These are phyloP conservation scores for Aaosphaeria arxii DNA, from an alignment of 2,329 filamentous ascomycete species.

Conservation along the genomic window DNA sequence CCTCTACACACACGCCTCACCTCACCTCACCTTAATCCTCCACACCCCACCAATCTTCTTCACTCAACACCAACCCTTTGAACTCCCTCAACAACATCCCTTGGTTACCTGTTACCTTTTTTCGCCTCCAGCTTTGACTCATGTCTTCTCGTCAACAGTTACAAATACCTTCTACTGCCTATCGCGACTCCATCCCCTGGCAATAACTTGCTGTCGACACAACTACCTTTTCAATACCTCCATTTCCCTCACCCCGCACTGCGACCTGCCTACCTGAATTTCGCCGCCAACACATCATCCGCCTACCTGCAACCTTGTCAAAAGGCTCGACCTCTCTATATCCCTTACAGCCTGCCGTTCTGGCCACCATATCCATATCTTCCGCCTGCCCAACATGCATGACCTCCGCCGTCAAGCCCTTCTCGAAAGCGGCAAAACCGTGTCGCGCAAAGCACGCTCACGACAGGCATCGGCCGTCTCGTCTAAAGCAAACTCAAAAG, in stretches of 20 bases:
- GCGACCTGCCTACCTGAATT: constrained; percentile 5
- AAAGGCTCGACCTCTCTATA: not conserved
- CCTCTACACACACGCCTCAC: not conserved
- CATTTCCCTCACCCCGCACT: constrained; percentile 18
- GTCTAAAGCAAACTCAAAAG: constrained; percentile 58
- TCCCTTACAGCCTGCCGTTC: not conserved
- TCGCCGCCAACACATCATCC: constrained; percentile 11
- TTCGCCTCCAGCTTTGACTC: constrained; percentile 22
- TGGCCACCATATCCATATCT: not conserved
- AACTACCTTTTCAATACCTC: constrained; percentile 29
- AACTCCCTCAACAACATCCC: not conserved
- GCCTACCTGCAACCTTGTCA: constrained; percentile 8
- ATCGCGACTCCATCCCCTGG: constrained; percentile 27
- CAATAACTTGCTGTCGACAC: constrained; percentile 19
- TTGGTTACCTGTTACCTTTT: constrained; percentile 1
- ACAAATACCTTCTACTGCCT: constrained; percentile 22
- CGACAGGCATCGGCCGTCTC: constrained; percentile 54
- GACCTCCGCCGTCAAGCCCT: constrained; percentile 63
- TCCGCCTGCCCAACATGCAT: constrained; percentile 48
- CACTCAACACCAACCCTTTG: constrained; percentile 1
- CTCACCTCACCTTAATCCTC: not conserved
- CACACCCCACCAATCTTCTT: not conserved
- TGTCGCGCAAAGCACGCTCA: constrained; percentile 65
- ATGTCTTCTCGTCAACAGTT: constrained; percentile 28
- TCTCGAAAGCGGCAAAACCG: constrained; percentile 68